Conservation (phyloP, 1,139 yeast species). For the Lodderomyces orthopsilosis region DNA sequence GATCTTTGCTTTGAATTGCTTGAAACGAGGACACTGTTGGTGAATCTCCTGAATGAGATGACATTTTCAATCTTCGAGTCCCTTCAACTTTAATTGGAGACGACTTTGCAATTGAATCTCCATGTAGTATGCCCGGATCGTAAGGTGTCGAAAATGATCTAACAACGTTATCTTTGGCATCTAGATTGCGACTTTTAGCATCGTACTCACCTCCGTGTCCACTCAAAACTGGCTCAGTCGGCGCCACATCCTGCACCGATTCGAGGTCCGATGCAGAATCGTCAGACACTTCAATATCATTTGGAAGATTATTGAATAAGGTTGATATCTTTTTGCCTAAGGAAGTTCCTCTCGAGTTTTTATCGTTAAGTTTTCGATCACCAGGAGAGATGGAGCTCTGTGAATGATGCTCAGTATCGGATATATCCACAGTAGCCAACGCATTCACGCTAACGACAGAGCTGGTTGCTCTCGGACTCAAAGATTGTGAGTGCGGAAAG, state of each 20-base stretch:
- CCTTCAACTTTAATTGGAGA: conserved; percentile 30
- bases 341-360: conserved; percentile 5
- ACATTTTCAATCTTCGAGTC: conserved; percentile 12
- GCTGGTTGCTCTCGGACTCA: conserved; percentile 26
- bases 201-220: not conserved
- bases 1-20: conserved; percentile 26
- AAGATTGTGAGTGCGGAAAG: conserved; percentile 18
- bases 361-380: not conserved
- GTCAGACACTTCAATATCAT: conserved; percentile 48
- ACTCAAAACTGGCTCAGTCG: not conserved
- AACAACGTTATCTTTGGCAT: not conserved
- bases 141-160: conserved; percentile 3
- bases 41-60: conserved; percentile 15
- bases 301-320: conserved; percentile 46
- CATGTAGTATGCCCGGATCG: conserved; percentile 20
- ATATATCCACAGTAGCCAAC: conserved; percentile 22
- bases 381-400: not conserved
- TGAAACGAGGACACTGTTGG: conserved; percentile 46
- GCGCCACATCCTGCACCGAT: conserved; percentile 18
- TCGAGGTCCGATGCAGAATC: conserved; percentile 48
- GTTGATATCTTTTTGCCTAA: conserved; percentile 28
- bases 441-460: conserved; percentile 36
- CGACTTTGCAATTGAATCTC: conserved; percentile 29
- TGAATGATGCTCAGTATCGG: conserved; percentile 6
- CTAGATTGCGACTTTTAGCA: not conserved